phyloP scores from a whole-genome alignment of 257 asterid genomes.

The Penstemon barbatus region DNA sequence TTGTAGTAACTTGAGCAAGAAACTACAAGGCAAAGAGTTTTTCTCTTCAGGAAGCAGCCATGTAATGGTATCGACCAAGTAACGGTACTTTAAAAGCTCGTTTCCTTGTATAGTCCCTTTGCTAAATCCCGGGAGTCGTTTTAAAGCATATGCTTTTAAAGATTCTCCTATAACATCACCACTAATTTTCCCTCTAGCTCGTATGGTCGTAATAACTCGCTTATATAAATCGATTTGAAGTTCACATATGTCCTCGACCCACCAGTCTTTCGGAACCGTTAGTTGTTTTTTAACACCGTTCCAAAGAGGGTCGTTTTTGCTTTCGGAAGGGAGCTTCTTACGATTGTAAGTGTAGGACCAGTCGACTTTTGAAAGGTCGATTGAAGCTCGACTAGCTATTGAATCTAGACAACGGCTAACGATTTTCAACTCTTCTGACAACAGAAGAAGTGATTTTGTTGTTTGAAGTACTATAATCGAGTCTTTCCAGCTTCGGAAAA shows the following conservation, averaged over 20 bases:
- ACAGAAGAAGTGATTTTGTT: slow-evolving; percentile 60
- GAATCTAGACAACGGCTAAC: slow-evolving; percentile 65
- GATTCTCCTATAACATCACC: slow-evolving; percentile 74
- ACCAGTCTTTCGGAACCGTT: slow-evolving; percentile 79
- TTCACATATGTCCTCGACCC: slow-evolving; percentile 90
- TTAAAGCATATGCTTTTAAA: slow-evolving; percentile 51
- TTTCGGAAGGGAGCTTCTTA: slow-evolving; percentile 54
- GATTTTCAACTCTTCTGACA: slow-evolving; percentile 75
- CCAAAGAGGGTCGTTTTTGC: slow-evolving; percentile 49
- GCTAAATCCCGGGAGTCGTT: slow-evolving; percentile 61
- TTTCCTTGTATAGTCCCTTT: slow-evolving; percentile 49
- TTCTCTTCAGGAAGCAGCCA: slow-evolving; percentile 55
- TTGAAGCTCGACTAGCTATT: slow-evolving; percentile 61
- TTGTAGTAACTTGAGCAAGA: slow-evolving; percentile 64
- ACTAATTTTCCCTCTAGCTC: slow-evolving; percentile 56
- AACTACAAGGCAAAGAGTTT: slow-evolving; percentile 54
- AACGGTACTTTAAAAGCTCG: slow-evolving; percentile 47
- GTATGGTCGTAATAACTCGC: slow-evolving; percentile 57
- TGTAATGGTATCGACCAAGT: slow-evolving; percentile 61
- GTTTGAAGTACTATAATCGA: slow-evolving; percentile 86
- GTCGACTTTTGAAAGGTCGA: slow-evolving; percentile 62
- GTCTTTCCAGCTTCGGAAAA: slow-evolving; percentile 94
- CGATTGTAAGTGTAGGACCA: slow-evolving; percentile 80
- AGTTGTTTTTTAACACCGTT: slow-evolving; percentile 62
- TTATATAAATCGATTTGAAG: slow-evolving; percentile 69